Base-by-base conservation (phyloP, 2,329 filamentous ascomycete genomes). In the Colletotrichum tofieldiae region DNA sequence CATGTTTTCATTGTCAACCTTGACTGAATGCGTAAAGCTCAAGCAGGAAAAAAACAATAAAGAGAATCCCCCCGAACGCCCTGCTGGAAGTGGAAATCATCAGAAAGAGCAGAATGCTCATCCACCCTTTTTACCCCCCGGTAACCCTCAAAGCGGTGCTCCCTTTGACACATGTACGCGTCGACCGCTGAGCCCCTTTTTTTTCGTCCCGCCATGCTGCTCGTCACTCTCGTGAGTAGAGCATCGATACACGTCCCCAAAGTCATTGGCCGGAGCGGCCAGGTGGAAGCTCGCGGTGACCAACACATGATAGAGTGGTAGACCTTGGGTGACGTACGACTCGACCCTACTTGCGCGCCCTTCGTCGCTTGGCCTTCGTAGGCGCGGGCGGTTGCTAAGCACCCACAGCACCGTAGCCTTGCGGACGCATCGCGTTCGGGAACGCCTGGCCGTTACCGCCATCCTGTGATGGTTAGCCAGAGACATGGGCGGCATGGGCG, bases 331-430 rank as follows among this genome's bases (percentile, higher is more conserved):
- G 37, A 59, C 43, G 62, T 29, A 60, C 52, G 45, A 12, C 37
- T 23, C 39, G 16, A 18, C 61, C 54, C 55, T 67, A 55, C 35
- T 23, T 32, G 18, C 55, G 41, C 9, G 18, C 23, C 20, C 16
- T 58, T 26, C 32, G 64, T n/a, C 60, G 39, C 26, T 55, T 52
- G 26, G 39, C 32, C 39, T 29, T 73, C 41, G 41, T 59, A 56
- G 55, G 18, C 41, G 61, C 18, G 29, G 41, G 43, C 26, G 67
- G 43, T 5, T 63, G 35, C 56, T 85, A 91, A 78, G 86, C 88
- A 72, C 87, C 87, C 70, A 89, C 86, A 85, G 89, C 89, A 66
- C 89, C 87, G 76, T 90, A 90, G 78, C 85, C 87, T 77, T 86
- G 84, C 72, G 87, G 85, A 62, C 86, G 86, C 76, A 85, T 82